Evolutionary conservation across 2,329 filamentous ascomycete species (phyloP).

Genomic region (Scorias spongiosa): DNA sequence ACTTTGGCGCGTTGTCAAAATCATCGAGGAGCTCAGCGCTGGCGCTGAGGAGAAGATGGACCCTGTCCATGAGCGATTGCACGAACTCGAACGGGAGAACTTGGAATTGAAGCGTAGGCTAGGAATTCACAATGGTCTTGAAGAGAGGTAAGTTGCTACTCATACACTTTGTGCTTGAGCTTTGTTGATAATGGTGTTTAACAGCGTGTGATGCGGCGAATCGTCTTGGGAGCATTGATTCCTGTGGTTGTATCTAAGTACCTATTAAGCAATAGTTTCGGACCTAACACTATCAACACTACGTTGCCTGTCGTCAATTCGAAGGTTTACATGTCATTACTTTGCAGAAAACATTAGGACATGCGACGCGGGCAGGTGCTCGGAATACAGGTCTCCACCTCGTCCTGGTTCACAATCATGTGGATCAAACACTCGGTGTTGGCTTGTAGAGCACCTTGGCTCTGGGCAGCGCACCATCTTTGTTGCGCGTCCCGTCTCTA

Average conservation of each 20-base stretch:
- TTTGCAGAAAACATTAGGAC: too few species aligned
- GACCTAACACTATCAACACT: too few species aligned
- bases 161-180: background rate
- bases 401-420: too few species aligned
- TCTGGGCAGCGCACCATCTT: conserved; percentile 6
- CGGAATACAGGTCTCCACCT: too few species aligned
- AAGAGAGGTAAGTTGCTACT: background rate
- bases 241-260: too few species aligned
- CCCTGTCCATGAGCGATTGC: background rate
- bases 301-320: too few species aligned
- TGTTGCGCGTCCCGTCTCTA: conserved; percentile 7
- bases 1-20: conserved; percentile 55
- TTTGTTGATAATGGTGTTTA: background rate
- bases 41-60: background rate
- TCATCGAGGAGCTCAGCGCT: conserved; percentile 48
- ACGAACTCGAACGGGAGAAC: background rate
- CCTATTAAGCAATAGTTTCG: too few species aligned
- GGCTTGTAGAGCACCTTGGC: conserved; percentile 6
- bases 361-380: too few species aligned
- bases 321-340: too few species aligned
- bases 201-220: too few species aligned
- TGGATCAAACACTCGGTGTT: background rate
- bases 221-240: too few species aligned
- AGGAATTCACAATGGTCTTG: background rate
- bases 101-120: background rate